Evolutionary conservation across 2,329 filamentous ascomycete species (phyloP).

Genomic region (Aspergillus sergii): DNA sequence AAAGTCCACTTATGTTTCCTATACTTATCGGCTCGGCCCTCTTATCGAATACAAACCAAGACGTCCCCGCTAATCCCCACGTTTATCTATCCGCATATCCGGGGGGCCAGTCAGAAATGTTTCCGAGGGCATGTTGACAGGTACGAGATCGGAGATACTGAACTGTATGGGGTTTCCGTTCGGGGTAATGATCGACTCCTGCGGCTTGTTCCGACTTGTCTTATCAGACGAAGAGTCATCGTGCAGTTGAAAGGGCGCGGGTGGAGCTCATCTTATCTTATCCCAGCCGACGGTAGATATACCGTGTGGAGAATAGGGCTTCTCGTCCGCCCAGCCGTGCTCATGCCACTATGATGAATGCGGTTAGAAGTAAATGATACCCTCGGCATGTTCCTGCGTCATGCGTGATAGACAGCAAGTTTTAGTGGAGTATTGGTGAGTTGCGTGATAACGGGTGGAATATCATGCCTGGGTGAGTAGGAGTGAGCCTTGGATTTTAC

Average conservation of each 20-base stretch:
- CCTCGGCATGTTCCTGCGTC: too few relatives aligned
- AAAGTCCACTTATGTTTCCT: background rate
- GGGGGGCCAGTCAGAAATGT: background rate
- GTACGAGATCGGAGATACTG: background rate
- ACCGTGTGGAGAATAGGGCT: too few relatives aligned
- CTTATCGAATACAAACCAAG: constrained; percentile 2
- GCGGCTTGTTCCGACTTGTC: background rate
- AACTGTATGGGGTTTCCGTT: background rate
- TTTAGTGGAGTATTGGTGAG: too few relatives aligned
- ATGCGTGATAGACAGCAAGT: too few relatives aligned
- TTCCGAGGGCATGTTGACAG: background rate
- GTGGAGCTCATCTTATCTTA: too few relatives aligned
- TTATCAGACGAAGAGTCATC: background rate
- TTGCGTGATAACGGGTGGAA: too few relatives aligned
- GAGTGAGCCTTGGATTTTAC: too few relatives aligned
- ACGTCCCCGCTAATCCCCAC: background rate
- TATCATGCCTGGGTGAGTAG: too few relatives aligned
- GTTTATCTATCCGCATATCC: background rate
- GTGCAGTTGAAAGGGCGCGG: too few relatives aligned
- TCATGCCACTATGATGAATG: too few relatives aligned
- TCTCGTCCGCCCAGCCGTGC: too few relatives aligned
- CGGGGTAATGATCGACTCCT: background rate
- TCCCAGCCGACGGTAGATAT: background rate
- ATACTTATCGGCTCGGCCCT: background rate
- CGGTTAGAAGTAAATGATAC: too few relatives aligned